Conservation (phyloP, 2,329 filamentous ascomycete species). For the Stagonosporopsis rhizophila region DNA sequence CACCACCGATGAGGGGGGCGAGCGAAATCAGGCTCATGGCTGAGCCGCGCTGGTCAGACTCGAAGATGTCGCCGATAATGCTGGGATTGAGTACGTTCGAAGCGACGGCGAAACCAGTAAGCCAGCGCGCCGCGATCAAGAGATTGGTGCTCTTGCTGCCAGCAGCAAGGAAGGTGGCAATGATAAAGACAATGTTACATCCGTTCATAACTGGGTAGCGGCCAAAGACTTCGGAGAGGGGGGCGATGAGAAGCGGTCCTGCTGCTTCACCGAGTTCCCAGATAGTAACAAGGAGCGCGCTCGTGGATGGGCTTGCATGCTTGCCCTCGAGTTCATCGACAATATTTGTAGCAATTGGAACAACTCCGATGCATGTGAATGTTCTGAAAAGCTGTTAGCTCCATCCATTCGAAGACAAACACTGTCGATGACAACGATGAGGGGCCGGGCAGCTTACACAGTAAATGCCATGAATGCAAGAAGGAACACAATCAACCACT, state of each 20-base stretch:
- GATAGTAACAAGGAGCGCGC: slow-evolving; percentile 45
- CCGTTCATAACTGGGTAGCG: slow-evolving; percentile 43
- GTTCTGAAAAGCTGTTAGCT: slow-evolving; percentile 35
- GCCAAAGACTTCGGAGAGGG: slow-evolving; percentile 44
- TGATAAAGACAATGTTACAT: slow-evolving; percentile 56
- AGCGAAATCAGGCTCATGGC: slow-evolving; percentile 66
- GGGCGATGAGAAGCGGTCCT: slow-evolving; percentile 45
- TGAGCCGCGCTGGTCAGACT: slow-evolving; percentile 62
- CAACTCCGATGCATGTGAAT: slow-evolving; percentile 49
- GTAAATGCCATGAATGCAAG: slow-evolving; percentile 46
- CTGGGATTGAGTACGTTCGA: slow-evolving; percentile 67
- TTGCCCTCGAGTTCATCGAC: slow-evolving; percentile 41
- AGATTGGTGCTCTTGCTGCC: slow-evolving; percentile 47
- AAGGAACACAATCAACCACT: slow-evolving; percentile 43
- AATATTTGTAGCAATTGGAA: slow-evolving; percentile 43
- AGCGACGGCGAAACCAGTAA: slow-evolving; percentile 55
- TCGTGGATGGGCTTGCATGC: slow-evolving; percentile 32
- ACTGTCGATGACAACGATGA: neutral
- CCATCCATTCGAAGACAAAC: neutral
- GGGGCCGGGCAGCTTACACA: slow-evolving; percentile 31
- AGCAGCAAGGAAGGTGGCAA: slow-evolving; percentile 50
- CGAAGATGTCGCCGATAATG: slow-evolving; percentile 69
- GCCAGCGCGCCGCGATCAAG: slow-evolving; percentile 53
- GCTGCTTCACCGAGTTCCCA: slow-evolving; percentile 48
- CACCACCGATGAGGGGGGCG: slow-evolving; percentile 65